These are phyloP conservation scores for Acer yangbiense DNA, from an alignment of 345 rosid genomes.

Conservation along the genomic window DNA sequence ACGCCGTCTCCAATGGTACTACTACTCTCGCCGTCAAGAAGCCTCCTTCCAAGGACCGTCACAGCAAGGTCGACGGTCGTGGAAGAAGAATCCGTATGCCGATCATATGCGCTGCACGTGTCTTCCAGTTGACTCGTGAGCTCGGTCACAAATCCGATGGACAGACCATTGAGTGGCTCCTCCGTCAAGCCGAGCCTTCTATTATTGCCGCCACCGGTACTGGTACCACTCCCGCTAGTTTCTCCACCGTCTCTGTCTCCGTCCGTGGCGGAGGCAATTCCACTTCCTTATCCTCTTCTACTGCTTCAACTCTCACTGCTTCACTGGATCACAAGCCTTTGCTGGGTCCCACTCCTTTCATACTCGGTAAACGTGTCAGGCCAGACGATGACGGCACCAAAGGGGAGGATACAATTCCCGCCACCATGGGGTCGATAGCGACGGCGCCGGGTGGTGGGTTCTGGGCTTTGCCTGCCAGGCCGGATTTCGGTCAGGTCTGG, in stretches of 20 bases:
- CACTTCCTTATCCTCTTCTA: constrained; percentile 40
- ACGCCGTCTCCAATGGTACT: constrained; percentile 38
- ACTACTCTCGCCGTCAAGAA: constrained; percentile 59
- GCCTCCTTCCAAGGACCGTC: constrained; percentile 95
- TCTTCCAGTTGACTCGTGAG: constrained; percentile 94
- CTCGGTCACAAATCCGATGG: constrained; percentile 98
- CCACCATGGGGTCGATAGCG: constrained; percentile 38
- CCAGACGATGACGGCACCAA: constrained; percentile 54
- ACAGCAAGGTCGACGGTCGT: constrained; percentile 96
- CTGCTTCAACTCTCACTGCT: constrained; percentile 30
- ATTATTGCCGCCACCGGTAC: constrained; percentile 98
- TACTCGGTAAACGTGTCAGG: constrained; percentile 85
- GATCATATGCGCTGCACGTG: constrained; percentile 99
- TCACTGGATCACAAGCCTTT: constrained; percentile 73
- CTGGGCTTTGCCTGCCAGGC: constrained; percentile 83
- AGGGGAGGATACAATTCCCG: constrained; percentile 36
- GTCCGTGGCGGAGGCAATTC: constrained; percentile 58
- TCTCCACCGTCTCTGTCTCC: constrained; percentile 77
- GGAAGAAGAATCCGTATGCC: constrained; percentile 99
- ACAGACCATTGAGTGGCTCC: constrained; percentile 98
- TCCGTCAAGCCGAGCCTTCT: constrained; percentile 99
- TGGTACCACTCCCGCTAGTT: constrained; percentile 94
- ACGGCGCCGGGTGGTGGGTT: constrained; percentile 63
- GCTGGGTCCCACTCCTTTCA: constrained; percentile 70
- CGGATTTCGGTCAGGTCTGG: constrained; percentile 83